Conservation (phyloP, 2,329 filamentous ascomycete genomes). For the Clonostachys rhizophaga region DNA sequence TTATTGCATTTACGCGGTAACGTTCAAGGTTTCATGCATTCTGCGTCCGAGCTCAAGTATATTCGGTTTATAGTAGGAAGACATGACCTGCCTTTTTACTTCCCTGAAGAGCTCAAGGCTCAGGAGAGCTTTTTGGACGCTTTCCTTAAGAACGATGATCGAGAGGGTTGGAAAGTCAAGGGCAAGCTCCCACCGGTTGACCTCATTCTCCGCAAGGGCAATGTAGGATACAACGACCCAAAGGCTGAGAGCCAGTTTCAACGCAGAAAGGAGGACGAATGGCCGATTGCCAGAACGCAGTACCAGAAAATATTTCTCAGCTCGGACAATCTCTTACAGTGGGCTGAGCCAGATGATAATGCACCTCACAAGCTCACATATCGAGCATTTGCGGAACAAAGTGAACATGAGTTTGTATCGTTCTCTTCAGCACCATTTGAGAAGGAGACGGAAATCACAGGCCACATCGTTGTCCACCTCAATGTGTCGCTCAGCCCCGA, state of each 20-base stretch:
- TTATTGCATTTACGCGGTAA: no score
- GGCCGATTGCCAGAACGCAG: slow-evolving; percentile 62
- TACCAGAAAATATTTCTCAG: slow-evolving; percentile 26
- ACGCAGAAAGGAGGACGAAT: slow-evolving; percentile 53
- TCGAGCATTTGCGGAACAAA: no score
- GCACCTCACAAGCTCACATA: no score
- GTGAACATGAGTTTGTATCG: no score
- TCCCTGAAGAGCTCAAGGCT: slow-evolving; percentile 61
- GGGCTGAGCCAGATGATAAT: no score
- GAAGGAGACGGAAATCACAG: no score
- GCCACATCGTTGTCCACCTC: no score
- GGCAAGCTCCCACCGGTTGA: slow-evolving; percentile 57
- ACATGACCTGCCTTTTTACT: slow-evolving; percentile 71
- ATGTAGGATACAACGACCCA: slow-evolving; percentile 63
- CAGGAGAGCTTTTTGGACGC: slow-evolving; percentile 66
- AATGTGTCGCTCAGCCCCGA: no score
- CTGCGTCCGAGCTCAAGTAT: slow-evolving; percentile 64
- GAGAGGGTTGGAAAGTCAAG: slow-evolving; percentile 48
- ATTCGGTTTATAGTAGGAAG: slow-evolving; percentile 65
- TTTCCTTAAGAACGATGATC: slow-evolving; percentile 64
- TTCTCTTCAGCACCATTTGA: no score
- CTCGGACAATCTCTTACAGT: no score
- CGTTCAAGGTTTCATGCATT: slow-evolving; percentile 51
- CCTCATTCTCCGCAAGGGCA: slow-evolving; percentile 58
- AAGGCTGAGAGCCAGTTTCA: slow-evolving; percentile 50